Base-by-base conservation (phyloP, 1,139 yeast species). In the Hanseniaspora uvarum region DNA sequence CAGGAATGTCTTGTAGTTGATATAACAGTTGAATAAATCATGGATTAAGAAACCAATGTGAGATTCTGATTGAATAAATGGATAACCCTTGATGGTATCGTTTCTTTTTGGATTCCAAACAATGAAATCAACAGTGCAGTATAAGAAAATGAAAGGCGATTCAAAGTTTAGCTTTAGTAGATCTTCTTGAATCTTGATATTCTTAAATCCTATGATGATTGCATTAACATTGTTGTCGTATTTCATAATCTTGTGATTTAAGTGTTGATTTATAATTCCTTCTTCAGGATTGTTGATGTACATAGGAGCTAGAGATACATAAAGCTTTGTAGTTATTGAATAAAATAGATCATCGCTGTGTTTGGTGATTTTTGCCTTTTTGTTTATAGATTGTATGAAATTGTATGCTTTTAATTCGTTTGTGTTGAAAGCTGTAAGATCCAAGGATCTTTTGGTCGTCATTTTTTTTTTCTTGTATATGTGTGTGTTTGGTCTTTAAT, bases 21-120 rank as follows among this genome's bases (percentile, higher is more conserved):
- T 87, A 54, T 94, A 81, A 34, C 96, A 97, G 70, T 92, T 94
- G 72, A 92, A 92, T 0, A 95, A 86, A 68, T 92, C 97, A 66
- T 86, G 92, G 53, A 92, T 76, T 61, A 92, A 76, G 59, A 92
- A 73, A 58, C 97, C 97, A 63, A 94, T 83, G 65, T 92, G 98
- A 8, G 95, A 84, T 16, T 95, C 96, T 1, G 96, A 83, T 71
- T 89, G 96, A 78, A 92, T 80, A 70, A 87, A 87, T 56, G 86
- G 77, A 71, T 80, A 77, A 6, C 98, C 98, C 65, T 89, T 95
- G 33, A 89, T 69, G 1, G 74, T 71, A 63, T 92, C 97, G 5
- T 95, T 96, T 14, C 80, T 74, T 61, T 79, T 79, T 4, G 98
- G 98, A 63, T 78, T 79, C 97, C 98, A 92, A 54, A 88, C 77